Base-by-base conservation (phyloP, 2,329 filamentous ascomycete species). In the Endothia cerciana region DNA sequence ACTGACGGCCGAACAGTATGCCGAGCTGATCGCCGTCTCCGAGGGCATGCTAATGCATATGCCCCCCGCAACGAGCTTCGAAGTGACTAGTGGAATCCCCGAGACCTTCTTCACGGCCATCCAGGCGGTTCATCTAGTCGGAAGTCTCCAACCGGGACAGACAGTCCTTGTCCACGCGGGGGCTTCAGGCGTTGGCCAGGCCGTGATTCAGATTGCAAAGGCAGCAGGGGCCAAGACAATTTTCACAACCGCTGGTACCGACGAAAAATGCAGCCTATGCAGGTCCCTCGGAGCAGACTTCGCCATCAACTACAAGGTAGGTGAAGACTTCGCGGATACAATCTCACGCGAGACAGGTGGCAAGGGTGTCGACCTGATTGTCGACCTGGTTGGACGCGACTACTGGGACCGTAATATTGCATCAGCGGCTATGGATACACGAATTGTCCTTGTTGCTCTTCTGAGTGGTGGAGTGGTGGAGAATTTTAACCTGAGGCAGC, bases 301-400 rank as follows among this genome's bases (percentile, higher is more conserved):
- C 15, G 57, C 57, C 25, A 28, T 41, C 38, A 45, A 60, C 57
- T 41, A 60, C 41, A 60, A 25, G 41, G n/a, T 30, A 4, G 41
- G 57, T 17, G 38, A 33, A 19, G 22, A 41, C 38, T 60, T 60
- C 43, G 41, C 51, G 36, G 22, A 60, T 11, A 51, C 56, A 8
- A 55, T 65, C 19, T 19, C 25, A 1, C 60, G 53, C 10, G 64
- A 65, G 51, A 63, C 64, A 1, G 25, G 40, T 3, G 64, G 64
- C 22, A 59, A 53, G 25, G 64, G 64, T 19, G 64, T 66, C 22
- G 60, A 66, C 36, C 19, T 63, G 60, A 60, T 66, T 28, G 57
- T 66, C n/a, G 64, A 66, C 45, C 38, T 68, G 19, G 61, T 65
- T 3, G 56, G 65, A 70, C 43, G 55, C 11, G 55, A 38, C 36